Percentiles rank a stretch among this genome's conserved stretches.
phyloP scores from a whole-genome alignment of 176 grass and related monocot genomes.

The Hyparrhenia diplandra region DNA sequence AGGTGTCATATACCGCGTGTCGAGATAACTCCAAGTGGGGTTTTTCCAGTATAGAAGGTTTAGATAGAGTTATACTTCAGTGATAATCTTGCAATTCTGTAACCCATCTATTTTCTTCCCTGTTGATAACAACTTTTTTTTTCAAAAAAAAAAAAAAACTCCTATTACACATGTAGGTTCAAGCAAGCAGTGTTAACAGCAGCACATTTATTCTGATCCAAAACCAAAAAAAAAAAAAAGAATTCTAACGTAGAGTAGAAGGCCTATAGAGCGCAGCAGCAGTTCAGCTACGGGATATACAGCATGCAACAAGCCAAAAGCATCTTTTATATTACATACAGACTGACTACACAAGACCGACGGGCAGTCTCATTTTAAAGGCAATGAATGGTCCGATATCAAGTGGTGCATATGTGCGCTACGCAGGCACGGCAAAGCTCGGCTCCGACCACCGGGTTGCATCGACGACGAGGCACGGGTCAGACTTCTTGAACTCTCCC shows the following conservation, averaged over 20 bases:
- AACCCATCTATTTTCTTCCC: not conserved
- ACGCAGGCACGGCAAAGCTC: constrained; percentile 84
- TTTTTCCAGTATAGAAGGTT: no score
- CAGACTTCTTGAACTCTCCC: constrained; percentile 81
- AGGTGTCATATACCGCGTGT: no score
- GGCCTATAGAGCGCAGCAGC: not conserved
- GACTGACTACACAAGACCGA: no score
- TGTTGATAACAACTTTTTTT: no score
- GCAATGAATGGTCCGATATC: not conserved
- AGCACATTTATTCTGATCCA: not conserved
- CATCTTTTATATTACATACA: not conserved
- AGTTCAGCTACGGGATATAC: constrained; percentile 1
- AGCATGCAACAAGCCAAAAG: not conserved
- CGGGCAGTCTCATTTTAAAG: not conserved
- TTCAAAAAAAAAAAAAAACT: no score
- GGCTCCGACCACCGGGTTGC: constrained; percentile 54
- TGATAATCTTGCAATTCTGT: not conserved
- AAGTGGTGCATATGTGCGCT: constrained; percentile 11
- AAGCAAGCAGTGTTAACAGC: not conserved
- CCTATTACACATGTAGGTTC: not conserved
- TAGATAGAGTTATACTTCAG: no score
- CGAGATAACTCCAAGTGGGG: no score
- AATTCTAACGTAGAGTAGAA: not conserved
- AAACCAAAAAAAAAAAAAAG: not conserved
- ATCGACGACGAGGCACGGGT: constrained; percentile 80